Conservation (phyloP, 2,329 filamentous ascomycete genomes). For the Fusarium sulawesiense region DNA sequence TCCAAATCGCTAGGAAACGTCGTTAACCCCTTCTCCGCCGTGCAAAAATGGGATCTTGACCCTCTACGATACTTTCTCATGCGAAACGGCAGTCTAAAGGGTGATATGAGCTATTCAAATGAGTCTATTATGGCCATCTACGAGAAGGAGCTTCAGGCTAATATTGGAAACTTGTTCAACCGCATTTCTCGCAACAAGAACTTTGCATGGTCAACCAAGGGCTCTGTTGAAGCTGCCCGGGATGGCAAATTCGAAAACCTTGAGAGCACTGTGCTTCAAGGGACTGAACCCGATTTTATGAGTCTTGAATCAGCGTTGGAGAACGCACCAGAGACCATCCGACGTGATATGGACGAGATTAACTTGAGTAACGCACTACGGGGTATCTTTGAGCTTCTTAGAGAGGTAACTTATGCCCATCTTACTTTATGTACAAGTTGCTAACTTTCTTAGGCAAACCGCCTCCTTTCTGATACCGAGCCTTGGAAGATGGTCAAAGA, state of each 20-base stretch:
- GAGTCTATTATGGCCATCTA: slow-evolving; percentile 78
- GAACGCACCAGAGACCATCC: slow-evolving; percentile 50
- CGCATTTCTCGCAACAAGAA: slow-evolving; percentile 75
- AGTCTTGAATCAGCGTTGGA: slow-evolving; percentile 47
- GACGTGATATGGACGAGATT: slow-evolving; percentile 69
- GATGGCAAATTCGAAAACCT: slow-evolving; percentile 42
- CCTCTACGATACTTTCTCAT: slow-evolving; percentile 90
- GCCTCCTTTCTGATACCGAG: slow-evolving; percentile 65
- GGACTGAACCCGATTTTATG: slow-evolving; percentile 27
- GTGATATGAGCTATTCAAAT: slow-evolving; percentile 90
- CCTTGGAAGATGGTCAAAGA: slow-evolving; percentile 74
- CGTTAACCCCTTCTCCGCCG: slow-evolving; percentile 91
- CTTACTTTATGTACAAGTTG: not conserved
- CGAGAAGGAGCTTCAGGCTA: slow-evolving; percentile 79
- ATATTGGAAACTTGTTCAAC: slow-evolving; percentile 82
- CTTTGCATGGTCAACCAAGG: slow-evolving; percentile 70
- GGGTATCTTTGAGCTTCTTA: slow-evolving; percentile 70
- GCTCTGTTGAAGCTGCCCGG: slow-evolving; percentile 60
- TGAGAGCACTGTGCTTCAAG: not conserved
- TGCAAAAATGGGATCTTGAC: slow-evolving; percentile 89
- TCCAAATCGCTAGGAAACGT: slow-evolving; percentile 96
- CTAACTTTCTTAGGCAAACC: slow-evolving; percentile 52
- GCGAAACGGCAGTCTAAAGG: slow-evolving; percentile 78
- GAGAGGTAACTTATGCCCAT: slow-evolving; percentile 58
- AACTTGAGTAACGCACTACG: slow-evolving; percentile 75